Evolutionary conservation across 306 rosid genomes (phyloP), one percentile per base, ranked within the genome.

Genomic region (Styphnolobium japonicum): DNA sequence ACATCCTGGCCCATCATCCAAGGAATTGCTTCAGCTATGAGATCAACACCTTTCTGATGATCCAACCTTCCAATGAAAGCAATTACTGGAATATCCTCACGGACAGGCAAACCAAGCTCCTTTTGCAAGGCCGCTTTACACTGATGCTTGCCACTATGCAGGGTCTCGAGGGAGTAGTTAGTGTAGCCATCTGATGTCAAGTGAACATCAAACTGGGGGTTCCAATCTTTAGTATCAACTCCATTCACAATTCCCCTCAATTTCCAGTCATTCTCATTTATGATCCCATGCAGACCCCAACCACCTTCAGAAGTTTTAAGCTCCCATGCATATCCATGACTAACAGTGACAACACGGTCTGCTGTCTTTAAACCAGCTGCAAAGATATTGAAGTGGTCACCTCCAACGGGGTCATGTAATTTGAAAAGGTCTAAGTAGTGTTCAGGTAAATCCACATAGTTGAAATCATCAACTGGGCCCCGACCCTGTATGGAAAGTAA

Each of bases 281-380:
- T 90, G 71, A 95, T 91, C 36, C 78, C 88, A 58, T 95, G 91
- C 84, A 95, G 83, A 79, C 99, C 99, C 99, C 99, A 93, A 66
- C 99, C 99, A 4, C 99, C 98, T 67, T 88, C 98, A 10, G 74
- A 23, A 37, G 98, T 95, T 87, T 85, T 95, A 48, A 95, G 75
- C 85, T 95, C 99, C 99, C 97, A 85, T 46, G 94, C 78, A 67
- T 95, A 95, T 67, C 99, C 99, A 55, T 93, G 99, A 85, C 99
- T 95, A 12, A 95, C 99, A 0, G 99, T 93, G 67, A 95, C 90
- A 46, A 95, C 86, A n/a, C 90, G 92, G 67, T 95, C 99, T 1
- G 98, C 91, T 1, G 90, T 66, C 88, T 93, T 93, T 70, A 95
- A 82, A 80, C 99, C 99, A 7, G 97, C 99, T 23, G 98, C 97